Evolutionary conservation across 495 filamentous ascomycete species (phyloP), one percentile per base, ranked within the genome.

Genomic region (Lentithecium fluviatile): DNA sequence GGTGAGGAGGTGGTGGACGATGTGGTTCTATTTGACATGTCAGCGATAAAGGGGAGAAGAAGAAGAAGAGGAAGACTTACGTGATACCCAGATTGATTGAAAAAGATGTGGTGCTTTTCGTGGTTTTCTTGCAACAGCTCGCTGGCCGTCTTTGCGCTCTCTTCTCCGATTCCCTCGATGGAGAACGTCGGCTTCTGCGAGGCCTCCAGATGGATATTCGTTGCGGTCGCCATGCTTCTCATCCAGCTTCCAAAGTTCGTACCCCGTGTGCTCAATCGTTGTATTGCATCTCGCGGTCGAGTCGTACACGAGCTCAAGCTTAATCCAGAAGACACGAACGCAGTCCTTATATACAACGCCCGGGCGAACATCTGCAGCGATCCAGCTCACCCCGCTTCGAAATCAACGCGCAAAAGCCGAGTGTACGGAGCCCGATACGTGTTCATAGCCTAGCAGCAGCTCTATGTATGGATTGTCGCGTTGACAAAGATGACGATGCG

Each of bases 101-200:
- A 94, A 73, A 85, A 95, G 25, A 90, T 84, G 69, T 95, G 88
- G 69, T 92, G 79, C 25, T 79, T 80, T 53, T 86, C 82, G 67
- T 91, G 79, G 65, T 95, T 88, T 45, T 88, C 75, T 66, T 93
- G 86, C 48, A 96, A 72, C 1, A 92, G 72, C 61, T 87, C 77
- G 19, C 83, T 85, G 1, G 78, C 79, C 37, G 73, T 81, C 43
- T 78, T 74, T 2, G 90, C 87, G 0, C 82, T 76, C 36, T 85
- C 84, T 10, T 79, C 73, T 19, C 74, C 82, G 34, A 85, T 67
- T 12, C 64, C 77, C 0, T 75, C 68, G 13, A 78, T 66, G 47
- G 75, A 75, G 67, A 81, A 87, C 21, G 85, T 73, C 1, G 88
- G 87, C 2, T 77, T 75, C 63, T 88, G 78, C 12, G 78, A 69